phyloP scores from a whole-genome alignment of 306 rosid genomes.

The Casuarina equisetifolia region DNA sequence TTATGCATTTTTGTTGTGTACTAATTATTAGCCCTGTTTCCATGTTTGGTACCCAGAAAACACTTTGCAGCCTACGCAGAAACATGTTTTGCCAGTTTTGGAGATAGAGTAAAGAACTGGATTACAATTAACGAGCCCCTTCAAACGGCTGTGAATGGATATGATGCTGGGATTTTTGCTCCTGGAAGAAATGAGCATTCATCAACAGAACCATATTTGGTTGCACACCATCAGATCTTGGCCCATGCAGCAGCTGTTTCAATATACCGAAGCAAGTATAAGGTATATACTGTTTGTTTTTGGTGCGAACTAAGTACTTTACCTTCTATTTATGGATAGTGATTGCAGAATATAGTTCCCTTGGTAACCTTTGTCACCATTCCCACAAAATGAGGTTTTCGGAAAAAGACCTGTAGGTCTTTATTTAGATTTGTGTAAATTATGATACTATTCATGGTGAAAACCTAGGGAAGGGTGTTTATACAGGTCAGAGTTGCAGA shows the following conservation, averaged over 20 bases:
- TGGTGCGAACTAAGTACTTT: background rate
- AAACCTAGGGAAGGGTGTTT: background rate
- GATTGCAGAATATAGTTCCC: background rate
- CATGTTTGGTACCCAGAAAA: slow-evolving; percentile 53
- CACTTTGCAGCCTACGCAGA: slow-evolving; percentile 79
- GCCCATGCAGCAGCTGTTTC: slow-evolving; percentile 88
- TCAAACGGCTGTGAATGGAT: slow-evolving; percentile 83
- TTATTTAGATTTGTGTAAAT: background rate
- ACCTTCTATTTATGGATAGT: background rate
- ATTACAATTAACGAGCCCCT: slow-evolving; percentile 85
- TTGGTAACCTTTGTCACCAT: background rate
- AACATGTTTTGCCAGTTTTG: slow-evolving; percentile 84
- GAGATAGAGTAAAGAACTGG: slow-evolving; percentile 95
- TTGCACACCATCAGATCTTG: slow-evolving; percentile 79
- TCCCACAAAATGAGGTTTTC: too few relatives aligned
- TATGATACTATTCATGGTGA: background rate
- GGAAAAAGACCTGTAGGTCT: background rate
- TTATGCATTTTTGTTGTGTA: slow-evolving; percentile 7
- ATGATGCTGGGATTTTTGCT: slow-evolving; percentile 56
- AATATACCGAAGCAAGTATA: slow-evolving; percentile 72
- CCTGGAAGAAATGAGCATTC: slow-evolving; percentile 77
- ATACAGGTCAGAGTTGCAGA: background rate
- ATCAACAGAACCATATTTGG: slow-evolving; percentile 68
- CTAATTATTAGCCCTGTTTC: slow-evolving; percentile 19
- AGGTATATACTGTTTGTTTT: slow-evolving; percentile 50